Conservation (phyloP, 2,329 filamentous ascomycete species). For the Tothia fuscella region DNA sequence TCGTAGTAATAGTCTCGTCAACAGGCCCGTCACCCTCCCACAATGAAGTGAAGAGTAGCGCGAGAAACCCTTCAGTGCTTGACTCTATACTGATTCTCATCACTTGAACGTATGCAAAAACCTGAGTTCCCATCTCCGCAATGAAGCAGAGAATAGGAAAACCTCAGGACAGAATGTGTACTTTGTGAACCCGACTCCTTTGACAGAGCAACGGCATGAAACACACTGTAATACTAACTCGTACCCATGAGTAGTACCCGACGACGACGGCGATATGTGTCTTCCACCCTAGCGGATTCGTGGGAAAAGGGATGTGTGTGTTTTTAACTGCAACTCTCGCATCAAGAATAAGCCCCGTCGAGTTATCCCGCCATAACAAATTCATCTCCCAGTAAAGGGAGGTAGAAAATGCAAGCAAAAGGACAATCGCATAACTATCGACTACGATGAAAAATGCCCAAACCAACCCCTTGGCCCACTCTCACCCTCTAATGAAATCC, state of each 20-base stretch:
- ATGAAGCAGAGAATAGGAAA: slow-evolving; percentile 10
- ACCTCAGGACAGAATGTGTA: slow-evolving; percentile 7
- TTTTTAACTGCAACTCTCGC: slow-evolving; percentile 63
- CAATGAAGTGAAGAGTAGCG: not conserved
- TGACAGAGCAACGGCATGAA: slow-evolving; percentile 6
- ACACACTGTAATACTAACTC: not conserved
- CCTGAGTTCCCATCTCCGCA: not conserved
- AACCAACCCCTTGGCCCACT: slow-evolving; percentile 37
- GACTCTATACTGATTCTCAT: slow-evolving; percentile 96
- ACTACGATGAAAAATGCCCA: slow-evolving; percentile 74
- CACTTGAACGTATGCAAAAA: slow-evolving; percentile 56
- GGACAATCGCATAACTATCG: slow-evolving; percentile 97
- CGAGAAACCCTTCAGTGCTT: slow-evolving; percentile 67
- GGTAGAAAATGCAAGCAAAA: slow-evolving; percentile 10
- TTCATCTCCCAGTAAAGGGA: slow-evolving; percentile 18
- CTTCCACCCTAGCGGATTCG: slow-evolving; percentile 2
- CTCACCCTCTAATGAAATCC: slow-evolving; percentile 21
- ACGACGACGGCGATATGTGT: not conserved
- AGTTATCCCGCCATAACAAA: slow-evolving; percentile 60
- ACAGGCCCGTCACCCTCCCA: slow-evolving; percentile 15
- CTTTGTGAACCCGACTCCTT: slow-evolving; percentile 40
- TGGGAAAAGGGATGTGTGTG: slow-evolving; percentile 4
- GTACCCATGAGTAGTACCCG: not conserved
- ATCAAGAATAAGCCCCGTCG: slow-evolving; percentile 99
- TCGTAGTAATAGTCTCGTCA: slow-evolving; percentile 32